Percentiles rank a stretch among this genome's conserved stretches.
Conservation (phyloP, 805 yeast genomes). For the Starmerella bacillaris region DNA sequence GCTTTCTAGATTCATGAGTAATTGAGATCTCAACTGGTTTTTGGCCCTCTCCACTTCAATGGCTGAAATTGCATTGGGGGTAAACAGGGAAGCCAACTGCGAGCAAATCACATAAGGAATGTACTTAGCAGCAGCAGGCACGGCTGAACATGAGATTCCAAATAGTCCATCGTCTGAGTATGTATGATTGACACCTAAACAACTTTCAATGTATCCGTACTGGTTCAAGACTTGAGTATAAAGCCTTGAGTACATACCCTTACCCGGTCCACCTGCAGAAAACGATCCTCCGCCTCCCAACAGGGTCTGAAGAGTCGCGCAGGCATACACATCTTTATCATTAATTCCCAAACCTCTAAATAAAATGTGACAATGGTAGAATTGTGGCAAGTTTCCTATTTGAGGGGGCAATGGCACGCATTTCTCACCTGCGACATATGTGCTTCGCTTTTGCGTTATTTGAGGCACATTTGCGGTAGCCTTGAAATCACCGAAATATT, state of each 20-base stretch:
- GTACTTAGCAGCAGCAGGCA: constrained; percentile 71
- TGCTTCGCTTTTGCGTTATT: constrained; percentile 22
- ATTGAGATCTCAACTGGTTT: constrained; percentile 71
- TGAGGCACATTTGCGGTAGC: constrained; percentile 9
- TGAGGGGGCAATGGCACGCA: constrained; percentile 36
- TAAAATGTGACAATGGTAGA: constrained; percentile 69
- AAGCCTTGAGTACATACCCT: constrained; percentile 91
- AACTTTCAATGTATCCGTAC: constrained; percentile 77
- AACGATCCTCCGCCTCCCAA: constrained; percentile 96
- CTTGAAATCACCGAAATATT: constrained; percentile 48
- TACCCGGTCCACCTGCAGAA: constrained; percentile 98
- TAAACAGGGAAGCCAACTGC: constrained; percentile 37
- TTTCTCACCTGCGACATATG: constrained; percentile 43
- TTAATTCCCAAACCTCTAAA: constrained; percentile 74
- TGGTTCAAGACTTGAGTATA: constrained; percentile 83
- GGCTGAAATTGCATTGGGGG: constrained; percentile 42
- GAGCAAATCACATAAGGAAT: constrained; percentile 61
- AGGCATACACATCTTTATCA: constrained; percentile 73
- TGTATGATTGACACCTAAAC: constrained; percentile 74
- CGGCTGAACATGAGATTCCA: constrained; percentile 70
- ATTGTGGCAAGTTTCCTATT: constrained; percentile 54
- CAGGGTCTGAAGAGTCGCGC: constrained; percentile 75
- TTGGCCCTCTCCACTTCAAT: constrained; percentile 77
- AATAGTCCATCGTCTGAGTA: constrained; percentile 81
- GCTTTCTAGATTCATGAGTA: constrained; percentile 83